Percentiles rank a stretch among this genome's conserved stretches.
Evolutionary conservation across 495 filamentous ascomycete genomes (phyloP).

Genomic region (Hypoxylon rickii): DNA sequence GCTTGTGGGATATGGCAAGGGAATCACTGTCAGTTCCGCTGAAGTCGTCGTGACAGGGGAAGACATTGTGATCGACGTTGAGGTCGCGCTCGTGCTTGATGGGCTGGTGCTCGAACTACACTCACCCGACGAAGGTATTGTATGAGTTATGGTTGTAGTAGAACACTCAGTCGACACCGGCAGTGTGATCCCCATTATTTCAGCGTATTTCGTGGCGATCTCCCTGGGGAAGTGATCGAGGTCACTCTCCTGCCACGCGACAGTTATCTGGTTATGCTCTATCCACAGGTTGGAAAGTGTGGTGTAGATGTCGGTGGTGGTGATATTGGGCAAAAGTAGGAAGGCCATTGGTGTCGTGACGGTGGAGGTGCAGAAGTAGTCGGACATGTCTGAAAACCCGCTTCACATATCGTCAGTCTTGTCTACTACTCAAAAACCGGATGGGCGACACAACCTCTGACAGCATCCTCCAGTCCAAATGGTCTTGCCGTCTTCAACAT

Average conservation of each 20-base stretch:
- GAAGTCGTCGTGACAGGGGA: not conserved
- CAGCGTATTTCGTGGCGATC: conserved; percentile 15
- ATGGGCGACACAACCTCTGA: conserved; percentile 19
- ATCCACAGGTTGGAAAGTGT: conserved; percentile 31
- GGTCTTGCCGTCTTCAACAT: conserved; percentile 3
- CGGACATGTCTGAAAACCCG: conserved; percentile 24
- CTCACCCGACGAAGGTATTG: too few species aligned
- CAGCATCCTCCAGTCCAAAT: conserved; percentile 32
- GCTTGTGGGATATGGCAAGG: not conserved
- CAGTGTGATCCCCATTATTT: conserved; percentile 27
- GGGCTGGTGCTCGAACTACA: not conserved
- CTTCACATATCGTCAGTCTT: conserved; percentile 11
- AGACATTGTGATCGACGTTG: not conserved
- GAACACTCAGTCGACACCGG: not conserved
- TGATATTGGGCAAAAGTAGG: conserved; percentile 29
- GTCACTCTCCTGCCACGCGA: conserved; percentile 32
- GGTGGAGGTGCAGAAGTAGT: conserved; percentile 27
- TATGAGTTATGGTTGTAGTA: not conserved
- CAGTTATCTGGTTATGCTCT: conserved; percentile 28
- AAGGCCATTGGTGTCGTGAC: conserved; percentile 35
- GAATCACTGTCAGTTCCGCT: not conserved
- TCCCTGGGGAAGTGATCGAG: conserved; percentile 17
- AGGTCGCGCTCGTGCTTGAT: conserved; percentile 5
- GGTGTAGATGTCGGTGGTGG: conserved; percentile 34
- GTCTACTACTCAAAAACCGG: not conserved